Evolutionary conservation across 2,329 filamentous ascomycete genomes (phyloP).

Genomic region (Elsinoe batatas): DNA sequence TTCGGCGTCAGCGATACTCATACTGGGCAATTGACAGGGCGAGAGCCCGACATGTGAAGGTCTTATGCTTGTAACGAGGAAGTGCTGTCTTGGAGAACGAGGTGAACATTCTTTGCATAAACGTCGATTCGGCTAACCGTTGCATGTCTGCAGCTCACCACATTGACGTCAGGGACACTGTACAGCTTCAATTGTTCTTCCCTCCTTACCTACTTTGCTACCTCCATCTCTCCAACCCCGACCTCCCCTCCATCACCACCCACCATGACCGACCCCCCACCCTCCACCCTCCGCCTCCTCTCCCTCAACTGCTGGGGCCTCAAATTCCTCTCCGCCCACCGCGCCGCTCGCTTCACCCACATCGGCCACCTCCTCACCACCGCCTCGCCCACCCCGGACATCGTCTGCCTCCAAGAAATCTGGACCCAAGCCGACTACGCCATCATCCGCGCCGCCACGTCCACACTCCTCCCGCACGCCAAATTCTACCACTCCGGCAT

Average conservation of each 20-base stretch:
- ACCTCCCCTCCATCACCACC: not conserved
- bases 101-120: not conserved
- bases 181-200: not conserved
- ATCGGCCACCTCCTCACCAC: slow-evolving; percentile 72
- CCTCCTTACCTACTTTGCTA: not conserved
- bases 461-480: slow-evolving; percentile 68
- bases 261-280: slow-evolving; percentile 16
- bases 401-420: slow-evolving; percentile 91
- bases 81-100: not conserved
- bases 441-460: slow-evolving; percentile 63
- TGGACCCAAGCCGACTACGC: slow-evolving; percentile 81
- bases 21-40: not conserved
- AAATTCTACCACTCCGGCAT: slow-evolving; percentile 90
- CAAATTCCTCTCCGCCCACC: slow-evolving; percentile 71
- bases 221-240: not conserved
- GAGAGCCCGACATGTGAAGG: not conserved
- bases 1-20: slow-evolving; percentile 13
- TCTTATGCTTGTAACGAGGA: not conserved
- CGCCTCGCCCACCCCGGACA: slow-evolving; percentile 60
- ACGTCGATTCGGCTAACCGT: not conserved
- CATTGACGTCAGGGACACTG: slow-evolving; percentile 6
- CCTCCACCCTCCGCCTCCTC: slow-evolving; percentile 60
- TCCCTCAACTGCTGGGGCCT: slow-evolving; percentile 97
- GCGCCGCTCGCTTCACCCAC: slow-evolving; percentile 66
- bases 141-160: not conserved